Evolutionary conservation across 805 yeast species (phyloP).

Genomic region (Saccharomyces kudriavzevii): DNA sequence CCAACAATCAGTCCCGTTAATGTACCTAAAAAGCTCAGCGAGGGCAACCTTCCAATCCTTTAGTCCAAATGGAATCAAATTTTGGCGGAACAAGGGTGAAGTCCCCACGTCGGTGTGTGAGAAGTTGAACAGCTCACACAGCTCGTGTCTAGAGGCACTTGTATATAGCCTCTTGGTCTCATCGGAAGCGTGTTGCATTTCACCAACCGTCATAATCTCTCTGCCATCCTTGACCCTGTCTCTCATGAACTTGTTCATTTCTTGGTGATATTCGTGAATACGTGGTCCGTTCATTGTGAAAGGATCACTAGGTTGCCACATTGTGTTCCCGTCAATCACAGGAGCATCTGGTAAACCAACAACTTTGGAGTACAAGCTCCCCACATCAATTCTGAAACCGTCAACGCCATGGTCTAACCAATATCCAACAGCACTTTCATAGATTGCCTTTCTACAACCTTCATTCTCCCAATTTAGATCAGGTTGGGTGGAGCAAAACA

Average conservation of each 20-base stretch:
- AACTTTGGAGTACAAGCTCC: constrained; percentile 44
- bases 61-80: constrained; percentile 29
- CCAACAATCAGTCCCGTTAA: constrained; percentile 50
- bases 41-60: constrained; percentile 37
- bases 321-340: constrained; percentile 33
- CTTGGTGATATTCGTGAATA: constrained; percentile 50
- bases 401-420: constrained; percentile 51
- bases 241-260: constrained; percentile 31
- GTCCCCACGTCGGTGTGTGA: constrained; percentile 33
- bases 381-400: constrained; percentile 53
- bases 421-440: constrained; percentile 40
- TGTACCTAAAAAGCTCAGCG: constrained; percentile 30
- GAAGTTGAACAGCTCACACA: constrained; percentile 37
- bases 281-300: constrained; percentile 41
- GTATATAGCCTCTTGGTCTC: constrained; percentile 39
- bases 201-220: constrained; percentile 52
- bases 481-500: constrained; percentile 50
- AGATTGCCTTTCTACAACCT: constrained; percentile 28
- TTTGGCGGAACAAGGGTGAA: constrained; percentile 31
- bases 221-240: constrained; percentile 37
- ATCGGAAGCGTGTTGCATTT: constrained; percentile 38
- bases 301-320: constrained; percentile 34
- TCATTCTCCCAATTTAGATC: constrained; percentile 54
- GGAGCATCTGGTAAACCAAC: constrained; percentile 42
- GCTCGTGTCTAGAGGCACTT: constrained; percentile 31